Percentiles rank a stretch among this genome's conserved stretches.
Evolutionary conservation across 495 filamentous ascomycete species (phyloP).

Genomic region (Penicillium arizonense): DNA sequence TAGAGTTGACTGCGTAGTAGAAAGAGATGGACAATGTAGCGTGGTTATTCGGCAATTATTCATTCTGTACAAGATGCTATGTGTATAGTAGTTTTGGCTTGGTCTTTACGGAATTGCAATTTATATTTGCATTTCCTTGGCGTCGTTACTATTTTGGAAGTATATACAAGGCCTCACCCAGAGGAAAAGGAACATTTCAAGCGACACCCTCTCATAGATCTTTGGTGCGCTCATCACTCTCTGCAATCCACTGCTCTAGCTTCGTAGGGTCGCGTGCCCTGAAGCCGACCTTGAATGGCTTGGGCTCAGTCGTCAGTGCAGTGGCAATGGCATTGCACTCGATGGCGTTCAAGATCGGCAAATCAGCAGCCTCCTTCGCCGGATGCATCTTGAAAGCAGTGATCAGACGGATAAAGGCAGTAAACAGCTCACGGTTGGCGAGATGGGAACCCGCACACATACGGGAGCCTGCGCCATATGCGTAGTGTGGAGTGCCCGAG

Average conservation of each 20-base stretch:
- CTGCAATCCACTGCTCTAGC: constrained; percentile 50
- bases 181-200: background rate
- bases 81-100: too few relatives aligned
- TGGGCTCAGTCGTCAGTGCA: constrained; percentile 67
- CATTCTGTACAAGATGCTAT: too few relatives aligned
- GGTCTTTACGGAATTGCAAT: too few relatives aligned
- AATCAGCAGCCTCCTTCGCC: constrained; percentile 37
- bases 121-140: too few relatives aligned
- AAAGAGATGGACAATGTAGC: too few relatives aligned
- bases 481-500: constrained; percentile 66
- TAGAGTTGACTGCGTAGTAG: too few relatives aligned
- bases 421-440: constrained; percentile 66
- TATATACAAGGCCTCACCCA: too few relatives aligned
- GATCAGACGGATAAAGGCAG: constrained; percentile 66
- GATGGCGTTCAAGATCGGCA: constrained; percentile 57
- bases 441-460: constrained; percentile 74
- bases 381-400: constrained; percentile 59
- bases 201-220: constrained; percentile 34
- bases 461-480: constrained; percentile 66
- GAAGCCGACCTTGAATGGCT: constrained; percentile 63
- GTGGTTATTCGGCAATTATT: too few relatives aligned
- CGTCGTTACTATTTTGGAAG: too few relatives aligned
- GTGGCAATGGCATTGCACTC: constrained; percentile 63
- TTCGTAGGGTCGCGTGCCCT: constrained; percentile 41
- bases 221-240: constrained; percentile 58